Evolutionary conservation across 78 protist species (phyloP).

Genomic region (Cavenderia fasciculata): DNA sequence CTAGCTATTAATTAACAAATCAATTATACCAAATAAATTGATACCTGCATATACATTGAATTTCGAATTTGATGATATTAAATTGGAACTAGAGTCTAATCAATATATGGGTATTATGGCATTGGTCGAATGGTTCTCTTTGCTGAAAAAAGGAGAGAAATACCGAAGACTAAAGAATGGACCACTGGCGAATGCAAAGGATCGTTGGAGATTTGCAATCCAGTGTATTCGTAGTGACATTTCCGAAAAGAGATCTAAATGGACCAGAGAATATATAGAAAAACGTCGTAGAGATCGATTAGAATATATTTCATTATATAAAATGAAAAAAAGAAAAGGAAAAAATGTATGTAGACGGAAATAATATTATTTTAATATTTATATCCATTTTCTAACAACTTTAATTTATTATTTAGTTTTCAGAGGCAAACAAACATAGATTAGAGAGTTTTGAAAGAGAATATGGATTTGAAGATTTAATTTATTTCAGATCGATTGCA

Average conservation of each 20-base stretch:
- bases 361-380: background rate
- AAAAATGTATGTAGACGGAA: background rate
- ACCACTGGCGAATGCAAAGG: background rate
- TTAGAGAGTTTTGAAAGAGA: conserved; percentile 29
- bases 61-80: conserved; percentile 70
- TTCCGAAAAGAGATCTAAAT: background rate
- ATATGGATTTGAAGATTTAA: conserved; percentile 60
- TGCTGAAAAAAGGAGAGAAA: conserved; percentile 59
- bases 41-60: conserved; percentile 65
- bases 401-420: background rate
- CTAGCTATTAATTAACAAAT: conserved; percentile 52
- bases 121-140: conserved; percentile 52
- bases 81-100: conserved; percentile 37
- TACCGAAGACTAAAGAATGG: conserved; percentile 28
- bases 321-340: conserved; percentile 47
- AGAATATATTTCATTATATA: conserved; percentile 45
- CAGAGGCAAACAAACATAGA: background rate
- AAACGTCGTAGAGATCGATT: conserved; percentile 55
- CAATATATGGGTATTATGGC: conserved; percentile 62
- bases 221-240: conserved; percentile 12
- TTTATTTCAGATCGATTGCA: conserved; percentile 70
- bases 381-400: background rate
- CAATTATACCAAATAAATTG: conserved; percentile 48
- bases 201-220: conserved; percentile 41
- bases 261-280: conserved; percentile 16